Percentiles rank a stretch among this genome's conserved stretches.
phyloP scores from a whole-genome alignment of 2,329 filamentous ascomycete genomes.

The Penicillium brasilianum region DNA sequence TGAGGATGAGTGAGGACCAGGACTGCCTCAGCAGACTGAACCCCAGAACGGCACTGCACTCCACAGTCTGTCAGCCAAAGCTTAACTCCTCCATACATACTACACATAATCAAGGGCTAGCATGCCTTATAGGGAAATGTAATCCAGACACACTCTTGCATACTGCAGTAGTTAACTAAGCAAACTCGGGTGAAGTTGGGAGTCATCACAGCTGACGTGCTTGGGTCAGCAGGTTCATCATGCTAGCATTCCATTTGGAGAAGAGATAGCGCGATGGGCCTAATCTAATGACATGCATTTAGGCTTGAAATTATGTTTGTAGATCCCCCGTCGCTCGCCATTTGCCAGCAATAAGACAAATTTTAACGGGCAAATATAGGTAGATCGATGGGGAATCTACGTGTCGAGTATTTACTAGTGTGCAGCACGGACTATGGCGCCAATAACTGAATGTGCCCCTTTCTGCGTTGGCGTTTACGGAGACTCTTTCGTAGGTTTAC shows the following conservation, averaged over 20 bases:
- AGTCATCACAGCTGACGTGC: background rate
- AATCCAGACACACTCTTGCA: background rate
- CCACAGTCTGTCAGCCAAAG: background rate
- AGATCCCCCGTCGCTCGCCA: slow-evolving; percentile 10
- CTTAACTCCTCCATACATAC: background rate
- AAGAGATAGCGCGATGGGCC: slow-evolving; percentile 8
- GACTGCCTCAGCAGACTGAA: background rate
- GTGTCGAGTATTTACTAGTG: background rate
- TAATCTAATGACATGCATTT: background rate
- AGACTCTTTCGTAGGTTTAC: no score
- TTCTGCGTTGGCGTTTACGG: background rate
- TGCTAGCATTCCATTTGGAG: background rate
- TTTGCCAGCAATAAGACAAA: background rate
- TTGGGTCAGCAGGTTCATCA: background rate
- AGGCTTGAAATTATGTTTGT: slow-evolving; percentile 8
- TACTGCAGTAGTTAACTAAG: background rate
- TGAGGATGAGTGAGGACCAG: background rate
- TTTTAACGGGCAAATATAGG: background rate
- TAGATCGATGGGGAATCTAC: background rate
- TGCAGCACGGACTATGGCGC: background rate
- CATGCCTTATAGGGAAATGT: slow-evolving; percentile 6
- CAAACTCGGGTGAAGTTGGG: background rate
- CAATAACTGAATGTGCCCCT: background rate
- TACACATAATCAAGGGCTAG: background rate
- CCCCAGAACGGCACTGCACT: background rate